phyloP scores from a whole-genome alignment of 495 filamentous ascomycete species.

The Neurospora pannonica region DNA sequence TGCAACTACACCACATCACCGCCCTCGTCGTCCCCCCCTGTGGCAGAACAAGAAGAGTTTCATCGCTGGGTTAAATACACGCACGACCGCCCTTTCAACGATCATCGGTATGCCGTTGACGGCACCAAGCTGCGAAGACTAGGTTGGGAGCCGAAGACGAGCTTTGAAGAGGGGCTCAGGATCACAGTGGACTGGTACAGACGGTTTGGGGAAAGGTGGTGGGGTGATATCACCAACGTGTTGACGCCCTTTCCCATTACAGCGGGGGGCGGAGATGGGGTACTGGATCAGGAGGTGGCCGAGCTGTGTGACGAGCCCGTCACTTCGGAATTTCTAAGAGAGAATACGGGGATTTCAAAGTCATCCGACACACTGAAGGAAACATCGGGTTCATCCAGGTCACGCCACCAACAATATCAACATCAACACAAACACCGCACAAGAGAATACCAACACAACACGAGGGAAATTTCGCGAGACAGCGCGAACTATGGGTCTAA shows the following conservation, averaged over 20 bases:
- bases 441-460: not conserved
- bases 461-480: not conserved
- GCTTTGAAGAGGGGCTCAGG: slow-evolving; percentile 51
- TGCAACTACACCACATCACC: not conserved
- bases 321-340: slow-evolving; percentile 1
- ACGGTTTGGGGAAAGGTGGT: slow-evolving; percentile 53
- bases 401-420: not conserved
- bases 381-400: slow-evolving; percentile 1
- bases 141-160: slow-evolving; percentile 57
- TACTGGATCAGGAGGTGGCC: slow-evolving; percentile 37
- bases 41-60: slow-evolving; percentile 24
- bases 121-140: slow-evolving; percentile 52
- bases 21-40: not conserved
- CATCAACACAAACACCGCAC: not conserved
- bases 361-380: slow-evolving; percentile 11
- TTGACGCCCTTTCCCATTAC: slow-evolving; percentile 51
- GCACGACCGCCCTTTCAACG: slow-evolving; percentile 64
- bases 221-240: slow-evolving; percentile 61
- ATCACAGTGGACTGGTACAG: slow-evolving; percentile 65
- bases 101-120: slow-evolving; percentile 59
- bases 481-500: not conserved
- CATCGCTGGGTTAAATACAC: slow-evolving; percentile 53
- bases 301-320: slow-evolving; percentile 40
- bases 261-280: slow-evolving; percentile 36
- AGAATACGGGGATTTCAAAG: not conserved